Evolutionary conservation across 129 eudicot species (phyloP), one percentile per base, ranked within the genome.

Genomic region (Arctium minus): DNA sequence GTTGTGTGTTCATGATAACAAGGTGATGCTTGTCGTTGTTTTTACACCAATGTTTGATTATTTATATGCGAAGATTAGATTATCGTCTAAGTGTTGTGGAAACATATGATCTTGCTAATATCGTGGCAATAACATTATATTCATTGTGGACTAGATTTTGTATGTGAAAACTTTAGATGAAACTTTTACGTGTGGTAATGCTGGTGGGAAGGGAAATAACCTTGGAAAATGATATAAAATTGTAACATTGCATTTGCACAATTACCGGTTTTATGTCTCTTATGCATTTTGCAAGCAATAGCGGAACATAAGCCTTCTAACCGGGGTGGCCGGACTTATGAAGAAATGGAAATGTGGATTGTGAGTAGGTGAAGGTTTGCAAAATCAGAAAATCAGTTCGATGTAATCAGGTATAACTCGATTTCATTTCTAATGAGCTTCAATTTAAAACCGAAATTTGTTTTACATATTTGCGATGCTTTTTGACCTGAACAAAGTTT

Each of bases 81-180:
- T 70, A 42, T 15, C 53, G 9, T n/a, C 33, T 75, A n/a, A 44
- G 68, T 46, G 79, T 48, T 75, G 6, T 3, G 53, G 32, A 42
- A 32, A 17, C 67, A 46, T 79, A 50, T 70, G 30, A 33, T 46
- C 37, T 40, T 68, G 32, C 12, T 79, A 40, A 33, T 80, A 32
- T 48, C 11, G 33, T 17, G 72, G 50, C 77, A 77, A 76, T n/a
- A 22, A 36, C 29, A 3, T 71, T 42, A 33, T 48, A 35, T 71
- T 69, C 22, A 11, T 80, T 71, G 70, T 11, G 65, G 31, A 27
- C 84, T 35, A 68, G 44, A 72, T 53, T 80, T 22, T 35, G 72
- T 53, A 11, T 72, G 73, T 53, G 62, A 37, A 56, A 80, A 13
- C 17, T 72, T 72, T 80, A 48, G 79, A 73, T 27, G 79, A 81